A percentile compares a stretch with the other conserved stretches of the same genome.
Conservation (phyloP, 345 rosid species). For the Euphorbia tirucalli region DNA sequence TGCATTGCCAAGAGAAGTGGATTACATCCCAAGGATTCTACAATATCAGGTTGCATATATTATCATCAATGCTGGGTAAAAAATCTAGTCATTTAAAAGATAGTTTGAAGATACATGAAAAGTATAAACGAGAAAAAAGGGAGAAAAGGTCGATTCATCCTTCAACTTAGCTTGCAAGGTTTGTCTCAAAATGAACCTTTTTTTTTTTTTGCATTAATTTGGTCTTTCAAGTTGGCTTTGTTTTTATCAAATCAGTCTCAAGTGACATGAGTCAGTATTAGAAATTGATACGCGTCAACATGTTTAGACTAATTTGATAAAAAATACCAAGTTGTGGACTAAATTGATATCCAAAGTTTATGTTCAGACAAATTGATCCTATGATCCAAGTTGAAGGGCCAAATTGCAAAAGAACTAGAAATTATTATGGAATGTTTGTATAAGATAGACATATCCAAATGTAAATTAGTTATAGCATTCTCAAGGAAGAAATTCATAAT, state of each 20-base stretch:
- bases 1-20: slow-evolving; percentile 67
- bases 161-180: background rate
- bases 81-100: background rate
- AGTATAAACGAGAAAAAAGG: background rate
- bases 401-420: background rate
- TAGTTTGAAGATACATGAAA: background rate
- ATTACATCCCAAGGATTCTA: slow-evolving; percentile 95
- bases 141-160: background rate
- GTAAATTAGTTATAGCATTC: background rate
- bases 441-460: background rate
- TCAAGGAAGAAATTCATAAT: background rate
- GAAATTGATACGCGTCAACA: background rate
- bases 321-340: background rate
- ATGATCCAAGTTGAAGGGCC: background rate
- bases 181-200: background rate
- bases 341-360: background rate
- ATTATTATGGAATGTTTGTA: background rate
- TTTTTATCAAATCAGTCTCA: too few species aligned
- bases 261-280: background rate
- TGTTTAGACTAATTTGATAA: background rate
- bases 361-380: background rate
- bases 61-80: slow-evolving; percentile 3
- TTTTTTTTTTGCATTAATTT: too few species aligned
- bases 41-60: slow-evolving; percentile 18
- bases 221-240: background rate